Base-by-base conservation (phyloP, 2,329 filamentous ascomycete genomes). In the Fusarium vanettenii region DNA sequence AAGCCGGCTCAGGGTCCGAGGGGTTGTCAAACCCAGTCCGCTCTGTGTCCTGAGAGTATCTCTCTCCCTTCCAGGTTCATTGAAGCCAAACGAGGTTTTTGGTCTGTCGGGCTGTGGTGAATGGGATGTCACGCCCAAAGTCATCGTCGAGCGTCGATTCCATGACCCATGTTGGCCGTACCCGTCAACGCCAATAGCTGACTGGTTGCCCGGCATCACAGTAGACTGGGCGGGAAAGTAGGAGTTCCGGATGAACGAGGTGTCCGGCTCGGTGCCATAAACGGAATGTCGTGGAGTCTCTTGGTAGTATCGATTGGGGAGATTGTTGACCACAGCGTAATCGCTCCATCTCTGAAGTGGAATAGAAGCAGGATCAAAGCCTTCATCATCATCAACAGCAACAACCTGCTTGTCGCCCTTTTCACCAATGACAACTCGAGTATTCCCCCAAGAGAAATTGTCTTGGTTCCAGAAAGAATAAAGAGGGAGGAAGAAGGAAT, bases 391-490 rank as follows among this genome's bases (percentile, higher is more conserved):
- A 27, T 96, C 93, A 4, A 95, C 91, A 0, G 95, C 95, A 63
- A 99, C 89, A 20, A 98, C 87, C 80, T 97, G 92, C 86, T 97
- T 98, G 81, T 90, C 90, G 72, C 95, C 96, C 83, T 95, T 95
- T 83, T 99, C 97, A 68, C 95, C 96, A 76, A 98, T 94, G 76
- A 99, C 97, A 74, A 99, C 92, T 89, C 97, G 95, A 1, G 97
- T 99, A 86, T 97, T 98, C 89, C 97, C 97, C 97, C 97, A 99
- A 3, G 92, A 92, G 88, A 99, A 99, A 85, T 99, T 96, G 84
- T 99, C 97, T 84, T 98, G 95, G 85, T 98, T 97, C 97, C 97
- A 99, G 92, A 99, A 99, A 0, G 96, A 98, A 86, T 98, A 99
- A 73, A 99, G 86, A 1, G 97, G 97, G 13, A 99, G 89, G 73